Conservation (phyloP, 345 rosid species). For the Brassica juncea region DNA sequence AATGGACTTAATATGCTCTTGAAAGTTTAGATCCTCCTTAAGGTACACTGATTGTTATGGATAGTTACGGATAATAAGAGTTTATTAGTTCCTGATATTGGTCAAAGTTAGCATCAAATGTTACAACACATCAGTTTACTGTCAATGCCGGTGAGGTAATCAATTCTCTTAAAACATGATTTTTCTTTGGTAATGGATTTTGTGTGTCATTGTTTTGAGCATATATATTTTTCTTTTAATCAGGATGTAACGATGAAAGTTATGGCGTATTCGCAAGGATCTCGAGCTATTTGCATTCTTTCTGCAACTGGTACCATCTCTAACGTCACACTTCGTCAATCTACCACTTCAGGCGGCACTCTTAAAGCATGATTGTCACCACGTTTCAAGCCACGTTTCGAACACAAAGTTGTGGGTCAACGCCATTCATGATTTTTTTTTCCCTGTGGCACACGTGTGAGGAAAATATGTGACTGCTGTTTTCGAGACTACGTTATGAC, state of each 20-base stretch:
- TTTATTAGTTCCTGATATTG: neutral
- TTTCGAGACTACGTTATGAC: no score
- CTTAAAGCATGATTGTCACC: conserved; percentile 13
- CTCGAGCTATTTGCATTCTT: conserved; percentile 86
- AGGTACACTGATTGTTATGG: no score
- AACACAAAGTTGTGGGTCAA: no score
- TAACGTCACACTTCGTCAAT: conserved; percentile 89
- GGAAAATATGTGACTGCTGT: no score
- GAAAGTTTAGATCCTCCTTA: no score
- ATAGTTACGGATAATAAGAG: neutral
- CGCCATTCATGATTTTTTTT: no score
- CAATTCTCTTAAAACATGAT: neutral
- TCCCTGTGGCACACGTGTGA: no score
- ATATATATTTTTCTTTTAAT: neutral
- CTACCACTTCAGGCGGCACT: conserved; percentile 87
- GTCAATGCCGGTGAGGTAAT: conserved; percentile 97
- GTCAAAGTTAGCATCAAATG: conserved; percentile 44
- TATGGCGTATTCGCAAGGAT: conserved; percentile 82
- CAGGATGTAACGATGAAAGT: conserved; percentile 97
- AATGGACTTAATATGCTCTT: no score
- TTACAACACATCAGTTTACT: conserved; percentile 82
- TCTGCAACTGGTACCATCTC: conserved; percentile 89
- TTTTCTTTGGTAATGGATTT: neutral
- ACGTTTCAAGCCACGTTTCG: no score
- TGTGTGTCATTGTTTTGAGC: neutral